These are phyloP conservation scores for Rosellinia necatrix DNA, from an alignment of 2,329 filamentous ascomycete genomes.

Conservation along the genomic window DNA sequence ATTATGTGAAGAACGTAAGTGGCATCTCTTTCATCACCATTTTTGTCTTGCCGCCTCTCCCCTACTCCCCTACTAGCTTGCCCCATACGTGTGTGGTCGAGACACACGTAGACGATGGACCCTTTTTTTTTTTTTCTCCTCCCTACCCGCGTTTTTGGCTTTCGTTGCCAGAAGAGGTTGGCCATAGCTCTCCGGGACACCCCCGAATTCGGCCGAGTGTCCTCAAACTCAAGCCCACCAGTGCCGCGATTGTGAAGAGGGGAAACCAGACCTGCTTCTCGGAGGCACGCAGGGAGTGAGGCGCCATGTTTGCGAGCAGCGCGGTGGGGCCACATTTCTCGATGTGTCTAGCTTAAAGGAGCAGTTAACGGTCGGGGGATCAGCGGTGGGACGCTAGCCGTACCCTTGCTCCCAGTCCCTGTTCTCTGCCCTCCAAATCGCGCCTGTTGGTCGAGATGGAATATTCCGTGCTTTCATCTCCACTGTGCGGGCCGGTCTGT, in stretches of 20 bases:
- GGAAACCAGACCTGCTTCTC: slow-evolving; percentile 3
- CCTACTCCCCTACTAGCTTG: slow-evolving; percentile 1
- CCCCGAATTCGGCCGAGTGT: slow-evolving; percentile 4
- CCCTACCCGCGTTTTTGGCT: background rate
- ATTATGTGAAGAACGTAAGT: slow-evolving; percentile 94
- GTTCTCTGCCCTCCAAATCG: slow-evolving; percentile 3
- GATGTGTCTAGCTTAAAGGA: slow-evolving; percentile 32
- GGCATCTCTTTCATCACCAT: slow-evolving; percentile 29
- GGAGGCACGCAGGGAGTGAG: slow-evolving; percentile 14
- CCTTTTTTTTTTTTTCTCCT: background rate
- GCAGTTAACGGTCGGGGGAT: slow-evolving; percentile 23
- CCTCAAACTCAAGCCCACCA: background rate
- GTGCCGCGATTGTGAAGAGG: slow-evolving; percentile 15
- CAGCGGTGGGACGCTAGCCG: slow-evolving; percentile 20
- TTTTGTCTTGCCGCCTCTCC: slow-evolving; percentile 12
- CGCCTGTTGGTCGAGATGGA: slow-evolving; percentile 19
- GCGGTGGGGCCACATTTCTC: slow-evolving; percentile 26
- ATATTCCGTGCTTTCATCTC: slow-evolving; percentile 24
- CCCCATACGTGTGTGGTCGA: slow-evolving; percentile 8
- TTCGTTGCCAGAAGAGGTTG: background rate
- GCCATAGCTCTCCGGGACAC: background rate
- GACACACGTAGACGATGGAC: slow-evolving; percentile 5
- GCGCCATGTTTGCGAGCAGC: slow-evolving; percentile 9
- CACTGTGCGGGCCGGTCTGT: slow-evolving; percentile 13
- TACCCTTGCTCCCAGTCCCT: slow-evolving; percentile 18